A percentile compares a stretch with the other conserved stretches of the same genome.
phyloP scores from a whole-genome alignment of 257 asterid genomes.

The Lithospermum erythrorhizon region DNA sequence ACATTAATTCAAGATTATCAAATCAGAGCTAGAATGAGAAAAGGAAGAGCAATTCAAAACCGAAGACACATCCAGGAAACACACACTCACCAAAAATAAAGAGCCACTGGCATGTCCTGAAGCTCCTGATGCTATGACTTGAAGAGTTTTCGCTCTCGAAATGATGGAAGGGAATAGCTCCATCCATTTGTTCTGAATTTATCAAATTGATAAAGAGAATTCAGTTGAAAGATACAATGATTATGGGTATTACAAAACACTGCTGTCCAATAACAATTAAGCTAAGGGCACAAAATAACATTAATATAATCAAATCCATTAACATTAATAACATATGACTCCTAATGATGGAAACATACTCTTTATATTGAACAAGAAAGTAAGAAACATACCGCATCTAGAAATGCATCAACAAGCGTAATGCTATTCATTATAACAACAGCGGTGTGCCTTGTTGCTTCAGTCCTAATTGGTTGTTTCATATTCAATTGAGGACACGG shows the following conservation, averaged over 20 bases:
- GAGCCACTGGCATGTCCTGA: conserved; percentile 72
- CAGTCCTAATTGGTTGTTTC: conserved; percentile 38
- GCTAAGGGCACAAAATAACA: no score
- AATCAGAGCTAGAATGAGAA: not conserved
- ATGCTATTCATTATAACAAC: conserved; percentile 89
- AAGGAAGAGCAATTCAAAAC: not conserved
- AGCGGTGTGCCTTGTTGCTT: conserved; percentile 60
- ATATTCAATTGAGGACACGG: conserved; percentile 42
- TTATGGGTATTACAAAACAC: no score
- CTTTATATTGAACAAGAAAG: no score
- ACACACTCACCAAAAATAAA: conserved; percentile 54
- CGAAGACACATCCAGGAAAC: not conserved
- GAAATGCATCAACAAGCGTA: conserved; percentile 78
- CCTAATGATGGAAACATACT: no score
- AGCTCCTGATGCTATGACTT: conserved; percentile 55
- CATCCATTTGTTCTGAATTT: conserved; percentile 71
- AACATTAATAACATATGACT: no score
- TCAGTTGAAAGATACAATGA: not conserved
- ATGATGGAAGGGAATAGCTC: conserved; percentile 82
- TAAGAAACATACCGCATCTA: conserved; percentile 57
- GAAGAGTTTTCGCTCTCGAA: conserved; percentile 83
- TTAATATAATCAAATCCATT: no score
- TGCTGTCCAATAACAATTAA: no score
- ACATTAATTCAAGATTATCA: not conserved
- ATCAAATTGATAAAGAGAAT: not conserved